A percentile compares a stretch with the other conserved stretches of the same genome.
Conservation (phyloP, 2,329 filamentous ascomycete species). For the Pyricularia grisea region DNA sequence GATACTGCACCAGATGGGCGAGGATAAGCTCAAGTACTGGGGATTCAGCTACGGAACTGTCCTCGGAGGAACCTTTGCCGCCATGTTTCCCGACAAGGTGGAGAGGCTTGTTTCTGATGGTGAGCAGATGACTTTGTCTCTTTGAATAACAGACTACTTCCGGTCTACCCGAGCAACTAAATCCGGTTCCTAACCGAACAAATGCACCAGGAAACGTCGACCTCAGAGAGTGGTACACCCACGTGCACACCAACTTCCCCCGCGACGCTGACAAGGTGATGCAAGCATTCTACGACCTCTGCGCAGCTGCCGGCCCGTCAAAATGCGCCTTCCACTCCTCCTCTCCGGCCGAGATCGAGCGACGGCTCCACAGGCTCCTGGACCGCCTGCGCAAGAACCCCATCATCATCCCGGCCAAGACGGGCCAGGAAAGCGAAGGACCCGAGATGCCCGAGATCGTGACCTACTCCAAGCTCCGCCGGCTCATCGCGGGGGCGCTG, state of each 20-base stretch:
- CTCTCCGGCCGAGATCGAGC: conserved; percentile 26
- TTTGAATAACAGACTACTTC: too few species aligned
- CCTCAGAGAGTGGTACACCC: conserved; percentile 43
- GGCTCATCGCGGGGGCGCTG: conserved; percentile 29
- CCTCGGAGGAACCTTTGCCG: conserved; percentile 40
- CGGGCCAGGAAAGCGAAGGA: conserved; percentile 13
- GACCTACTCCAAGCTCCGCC: conserved; percentile 37
- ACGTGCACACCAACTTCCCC: conserved; percentile 35
- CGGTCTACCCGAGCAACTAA: too few species aligned
- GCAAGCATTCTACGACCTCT: conserved; percentile 41
- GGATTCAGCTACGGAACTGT: conserved; percentile 46
- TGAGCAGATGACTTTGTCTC: conserved; percentile 9
- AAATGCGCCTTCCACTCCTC: conserved; percentile 33
- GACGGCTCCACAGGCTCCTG: conserved; percentile 29
- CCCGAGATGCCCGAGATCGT: conserved; percentile 36
- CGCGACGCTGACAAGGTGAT: conserved; percentile 46
- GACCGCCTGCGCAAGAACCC: conserved; percentile 29
- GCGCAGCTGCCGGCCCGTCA: conserved; percentile 38
- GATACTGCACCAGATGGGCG: conserved; percentile 30
- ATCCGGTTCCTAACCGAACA: background rate
- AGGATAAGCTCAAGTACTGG: conserved; percentile 38
- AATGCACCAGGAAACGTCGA: conserved; percentile 31
- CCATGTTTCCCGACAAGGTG: conserved; percentile 40
- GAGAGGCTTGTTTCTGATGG: conserved; percentile 42
- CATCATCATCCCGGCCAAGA: conserved; percentile 27